Evolutionary conservation across 2,329 filamentous ascomycete species (phyloP), one percentile per base, ranked within the genome.

Genomic region (Helicocarpus griseus): DNA sequence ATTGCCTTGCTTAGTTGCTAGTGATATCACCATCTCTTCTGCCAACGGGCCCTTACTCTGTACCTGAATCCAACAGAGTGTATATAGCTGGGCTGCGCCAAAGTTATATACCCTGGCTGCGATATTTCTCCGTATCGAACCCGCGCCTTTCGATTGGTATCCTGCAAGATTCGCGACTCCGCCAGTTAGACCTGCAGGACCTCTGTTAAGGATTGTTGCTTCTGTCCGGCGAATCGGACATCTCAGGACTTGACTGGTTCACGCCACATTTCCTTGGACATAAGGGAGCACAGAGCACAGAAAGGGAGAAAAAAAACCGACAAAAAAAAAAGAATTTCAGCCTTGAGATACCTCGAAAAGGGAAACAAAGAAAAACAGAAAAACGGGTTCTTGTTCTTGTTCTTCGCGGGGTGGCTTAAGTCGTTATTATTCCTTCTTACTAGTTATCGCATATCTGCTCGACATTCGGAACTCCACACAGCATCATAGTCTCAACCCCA

Each of bases 151-250:
- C 39, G 11, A 50, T 50, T 44, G 39, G 39, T 40, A 40, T 50
- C 14, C 48, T 50, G 48, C 48, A 50, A 44, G 48, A 43, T 50
- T n/a, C 38, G 38, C 39, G 29, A 36, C 39, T 24, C 28, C 28
- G 48, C 48, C 35, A 50, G 39, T 44, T 14, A 13, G 44, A 26
- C 28, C n/a, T 36, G 31, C 31, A 47, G 44, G 48, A 19, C 21
- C 28, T 39, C 24, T 21, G 26, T 33, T 50, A 26, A 35, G 22
- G 24, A 26, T 6, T 49, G 36, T 39, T 39, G 17, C 24, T 11
- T 19, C 26, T 19, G 19, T 49, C 47, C 35, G 33, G 35, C 47
- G 33, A 28, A 39, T 17, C 31, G 19, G 19, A 49, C 19, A 49
- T 39, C 47, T 31, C 24, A 19, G 33, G n/a, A 28, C 14, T 39